Conservation (phyloP, 129 eudicot species). For the Glebionis coronaria region DNA sequence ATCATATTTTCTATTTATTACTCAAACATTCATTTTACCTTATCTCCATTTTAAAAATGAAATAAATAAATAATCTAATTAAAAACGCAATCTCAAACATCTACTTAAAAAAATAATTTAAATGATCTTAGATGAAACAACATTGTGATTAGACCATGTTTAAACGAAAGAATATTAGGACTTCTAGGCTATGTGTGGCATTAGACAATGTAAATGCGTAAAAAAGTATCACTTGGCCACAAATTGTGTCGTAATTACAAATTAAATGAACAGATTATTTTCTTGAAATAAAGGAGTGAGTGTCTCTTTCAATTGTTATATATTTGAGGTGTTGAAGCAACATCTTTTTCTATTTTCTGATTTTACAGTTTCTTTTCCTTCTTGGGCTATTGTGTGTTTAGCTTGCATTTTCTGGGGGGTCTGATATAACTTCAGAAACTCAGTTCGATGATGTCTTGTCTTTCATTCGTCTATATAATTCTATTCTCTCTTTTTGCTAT, state of each 20-base stretch:
- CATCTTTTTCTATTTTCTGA: constrained; percentile 29
- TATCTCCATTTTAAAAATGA: no score
- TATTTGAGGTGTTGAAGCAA: constrained; percentile 32
- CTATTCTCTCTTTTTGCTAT: neutral
- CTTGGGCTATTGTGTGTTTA: constrained; percentile 8
- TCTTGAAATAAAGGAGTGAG: neutral
- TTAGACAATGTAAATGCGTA: no score
- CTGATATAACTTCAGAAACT: constrained; percentile 21
- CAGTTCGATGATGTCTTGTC: constrained; percentile 1
- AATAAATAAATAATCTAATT: no score
- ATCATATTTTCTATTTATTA: no score
- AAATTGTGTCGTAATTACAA: neutral
- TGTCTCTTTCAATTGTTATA: constrained; percentile 17
- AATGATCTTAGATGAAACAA: no score
- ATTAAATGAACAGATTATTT: neutral
- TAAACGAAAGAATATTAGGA: no score
- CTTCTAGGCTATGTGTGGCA: no score
- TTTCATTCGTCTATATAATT: constrained; percentile 5
- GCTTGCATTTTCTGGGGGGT: constrained; percentile 28
- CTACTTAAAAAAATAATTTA: no score
- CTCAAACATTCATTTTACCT: no score
- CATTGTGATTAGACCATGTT: no score
- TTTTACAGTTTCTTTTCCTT: constrained; percentile 32
- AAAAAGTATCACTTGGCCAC: no score
- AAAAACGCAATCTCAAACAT: no score